Base-by-base conservation (phyloP, 1,284 basidiomycete species). In the Sanghuangporus baumii region DNA sequence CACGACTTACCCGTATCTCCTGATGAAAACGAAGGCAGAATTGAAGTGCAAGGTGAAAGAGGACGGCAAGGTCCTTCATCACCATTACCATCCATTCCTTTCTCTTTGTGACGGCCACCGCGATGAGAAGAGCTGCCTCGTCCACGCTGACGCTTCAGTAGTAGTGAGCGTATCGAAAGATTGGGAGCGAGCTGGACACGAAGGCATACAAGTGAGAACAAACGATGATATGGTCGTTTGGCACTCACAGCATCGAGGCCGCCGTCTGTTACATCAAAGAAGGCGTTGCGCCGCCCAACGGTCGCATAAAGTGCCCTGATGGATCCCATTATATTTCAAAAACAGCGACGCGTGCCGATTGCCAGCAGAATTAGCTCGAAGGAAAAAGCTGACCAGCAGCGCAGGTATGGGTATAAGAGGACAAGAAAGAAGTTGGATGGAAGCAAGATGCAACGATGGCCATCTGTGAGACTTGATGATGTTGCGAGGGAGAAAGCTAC, bases 121-220 rank as follows among this genome's bases (percentile, higher is more conserved):
- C 40, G 12, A 41, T 18, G 43, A 46, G 43, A 46, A n/a, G 43
- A 46, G 16, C 43, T 2, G 20, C 43, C 43, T 46, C 43, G 43
- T 46, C 16, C 16, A 18, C 43, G 43, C 20, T 18, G 16, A 46
- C 43, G 43, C 8, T 46, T 2, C 1, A 18, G 16, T 6, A 46
- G 43, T n/a, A 12, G 16, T 46, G 43, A 46, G 14, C 8, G 50
- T 26, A n/a, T 54, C 31, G 52, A 37, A 12, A 67, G 65, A n/a
- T 56, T 54, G 18, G 62, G 56, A 43, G 64, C 58, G 20, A 48
- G 52, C 23, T 37, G 36, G 31, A 37, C n/a, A n/a, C 16, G 52
- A 31, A 36, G 14, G 16, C 23, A 54, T 54, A 54, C 38, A 54
- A 37, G 52, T 54, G 14, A 18, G 52, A 16, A n/a, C 14, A 54